Base-by-base conservation (phyloP, 352 stramenopile genomes). In the Phytopythium ostracodes region DNA sequence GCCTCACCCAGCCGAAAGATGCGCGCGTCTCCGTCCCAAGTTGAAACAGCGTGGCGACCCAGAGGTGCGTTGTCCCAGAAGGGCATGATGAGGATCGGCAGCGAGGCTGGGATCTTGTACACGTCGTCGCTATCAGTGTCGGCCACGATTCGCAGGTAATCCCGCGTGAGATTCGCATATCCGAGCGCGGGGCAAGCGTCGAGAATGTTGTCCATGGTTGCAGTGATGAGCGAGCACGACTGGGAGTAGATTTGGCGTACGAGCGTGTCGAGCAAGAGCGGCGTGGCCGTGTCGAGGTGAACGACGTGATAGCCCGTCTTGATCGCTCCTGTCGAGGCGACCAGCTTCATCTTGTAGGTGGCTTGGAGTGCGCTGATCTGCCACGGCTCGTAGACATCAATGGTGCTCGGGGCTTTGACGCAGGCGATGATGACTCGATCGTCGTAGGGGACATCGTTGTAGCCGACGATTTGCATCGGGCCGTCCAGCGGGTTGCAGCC, bases 401-500 rank as follows among this genome's bases (percentile, higher is more conserved):
- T 9, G 31, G 55, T 52, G 36, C 33, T 33, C 2, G n/a, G 3
- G 15, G 6, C 20, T 9, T 24, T 12, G 10, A 64, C 62, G 25
- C 62, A 68, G 12, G 50, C 62, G 24, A 68, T 60, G 15, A 64
- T n/a, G n/a, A n/a, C 62, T 15, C 62, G 62, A 10, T 68, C 62
- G 7, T 57, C 38, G 25, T 57, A 43, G 0, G 51, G 51, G 6
- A 57, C 11, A 20, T 57, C 51, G 51, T 57, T 57, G 14, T 20
- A 33, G 2, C 62, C 62, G 25, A 64, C 25, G n/a, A 68, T 64
- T 27, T 64, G 62, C 4, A 35, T 63, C 2, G 62, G 56, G 2
- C 62, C 62, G 0, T 63, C 42, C 3, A 52, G 8, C 1, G 62
- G 62, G 44, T 40, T 64, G 8, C 50, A 25, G 0, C 62, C 62